Percentiles rank a stretch among this genome's conserved stretches.
phyloP scores from a whole-genome alignment of 768 basidiomycete genomes.

The Cytidiella melzeri region DNA sequence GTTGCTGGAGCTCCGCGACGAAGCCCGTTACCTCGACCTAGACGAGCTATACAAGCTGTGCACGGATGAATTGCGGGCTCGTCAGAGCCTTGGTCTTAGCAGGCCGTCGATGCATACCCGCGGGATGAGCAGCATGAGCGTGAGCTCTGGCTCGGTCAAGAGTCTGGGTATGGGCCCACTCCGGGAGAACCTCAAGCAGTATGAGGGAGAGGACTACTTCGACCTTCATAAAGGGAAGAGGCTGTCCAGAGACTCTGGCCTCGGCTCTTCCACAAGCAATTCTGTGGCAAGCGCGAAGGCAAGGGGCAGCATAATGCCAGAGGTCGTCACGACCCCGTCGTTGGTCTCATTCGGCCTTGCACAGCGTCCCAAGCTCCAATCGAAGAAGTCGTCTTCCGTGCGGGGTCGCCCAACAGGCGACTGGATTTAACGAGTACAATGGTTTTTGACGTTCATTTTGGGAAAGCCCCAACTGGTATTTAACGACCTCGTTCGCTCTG shows the following conservation, averaged over 20 bases:
- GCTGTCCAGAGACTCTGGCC: conserved; percentile 20
- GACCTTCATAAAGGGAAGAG: conserved; percentile 5
- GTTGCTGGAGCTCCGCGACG: conserved; percentile 73
- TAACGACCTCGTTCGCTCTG: background rate
- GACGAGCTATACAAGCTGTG: conserved; percentile 61
- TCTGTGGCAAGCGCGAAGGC: conserved; percentile 13
- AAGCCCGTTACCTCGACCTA: conserved; percentile 71
- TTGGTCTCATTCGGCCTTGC: conserved; percentile 10
- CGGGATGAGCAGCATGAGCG: conserved; percentile 43
- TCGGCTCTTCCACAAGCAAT: conserved; percentile 8
- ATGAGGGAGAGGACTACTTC: background rate
- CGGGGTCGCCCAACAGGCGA: conserved; percentile 15
- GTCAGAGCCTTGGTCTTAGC: conserved; percentile 19
- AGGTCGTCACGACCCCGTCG: conserved; percentile 12
- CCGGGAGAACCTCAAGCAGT: conserved; percentile 43
- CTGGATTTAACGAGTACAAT: conserved; percentile 20
- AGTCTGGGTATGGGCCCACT: conserved; percentile 48
- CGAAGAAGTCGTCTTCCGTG: conserved; percentile 8
- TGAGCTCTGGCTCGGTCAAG: conserved; percentile 51
- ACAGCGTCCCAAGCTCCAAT: background rate
- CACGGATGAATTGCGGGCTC: conserved; percentile 53
- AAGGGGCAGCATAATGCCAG: conserved; percentile 12
- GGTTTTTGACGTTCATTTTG: background rate
- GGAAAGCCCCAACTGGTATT: too few species aligned
- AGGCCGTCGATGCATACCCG: conserved; percentile 29